These are phyloP conservation scores for Juncus effusus DNA, from an alignment of 176 grass and related monocot species.

Conservation along the genomic window DNA sequence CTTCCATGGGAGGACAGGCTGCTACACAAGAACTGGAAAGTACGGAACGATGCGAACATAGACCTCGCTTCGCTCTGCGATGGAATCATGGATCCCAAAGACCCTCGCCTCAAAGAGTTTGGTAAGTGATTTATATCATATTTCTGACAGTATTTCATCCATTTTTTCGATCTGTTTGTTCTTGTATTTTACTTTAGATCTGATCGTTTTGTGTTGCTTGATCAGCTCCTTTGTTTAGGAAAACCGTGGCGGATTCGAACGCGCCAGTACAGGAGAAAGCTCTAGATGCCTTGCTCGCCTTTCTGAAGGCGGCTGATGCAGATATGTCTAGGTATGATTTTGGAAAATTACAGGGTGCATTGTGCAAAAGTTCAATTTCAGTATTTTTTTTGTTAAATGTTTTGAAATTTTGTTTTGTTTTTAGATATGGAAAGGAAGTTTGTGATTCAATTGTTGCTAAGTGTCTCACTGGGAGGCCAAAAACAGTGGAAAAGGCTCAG, in stretches of 20 bases:
- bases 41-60: conserved; percentile 97
- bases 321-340: conserved; percentile 60
- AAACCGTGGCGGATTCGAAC: conserved; percentile 91
- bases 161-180: conserved; percentile 34
- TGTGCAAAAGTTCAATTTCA: conserved; percentile 5
- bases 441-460: conserved; percentile 90
- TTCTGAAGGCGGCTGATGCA: conserved; percentile 81
- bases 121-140: conserved; percentile 43
- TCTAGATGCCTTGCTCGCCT: conserved; percentile 80
- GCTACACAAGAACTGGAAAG: conserved; percentile 98
- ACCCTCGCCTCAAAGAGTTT: conserved; percentile 83
- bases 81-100: conserved; percentile 93
- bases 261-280: conserved; percentile 98
- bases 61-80: conserved; percentile 85
- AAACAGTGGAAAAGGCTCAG: conserved; percentile 99
- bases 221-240: conserved; percentile 89
- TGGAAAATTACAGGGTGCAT: background rate
- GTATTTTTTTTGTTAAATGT: conserved; percentile 14
- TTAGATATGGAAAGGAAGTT: conserved; percentile 89
- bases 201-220: conserved; percentile 26
- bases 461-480: conserved; percentile 92
- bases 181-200: conserved; percentile 40
- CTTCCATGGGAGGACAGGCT: conserved; percentile 94
- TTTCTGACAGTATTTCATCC: conserved; percentile 16
- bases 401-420: conserved; percentile 13